Evolutionary conservation across 768 basidiomycete genomes (phyloP).

Genomic region (Pleurotus salmoneostramineus): DNA sequence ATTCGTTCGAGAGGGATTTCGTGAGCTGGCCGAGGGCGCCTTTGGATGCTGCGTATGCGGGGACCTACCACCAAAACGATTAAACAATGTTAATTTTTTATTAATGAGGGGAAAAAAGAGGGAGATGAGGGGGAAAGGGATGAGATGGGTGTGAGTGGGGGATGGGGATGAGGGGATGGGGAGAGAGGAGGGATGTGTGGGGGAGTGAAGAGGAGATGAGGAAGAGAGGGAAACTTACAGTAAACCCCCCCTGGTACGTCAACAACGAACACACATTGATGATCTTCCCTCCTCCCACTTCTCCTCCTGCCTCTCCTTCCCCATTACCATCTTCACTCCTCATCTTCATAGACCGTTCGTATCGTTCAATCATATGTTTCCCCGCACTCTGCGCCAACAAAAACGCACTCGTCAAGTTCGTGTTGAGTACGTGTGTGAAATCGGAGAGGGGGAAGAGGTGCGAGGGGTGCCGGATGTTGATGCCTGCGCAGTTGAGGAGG

Average conservation of each 20-base stretch:
- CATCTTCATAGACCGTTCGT: no score
- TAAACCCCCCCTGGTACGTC: constrained; percentile 60
- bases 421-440: no score
- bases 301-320: constrained; percentile 81
- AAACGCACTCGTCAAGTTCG: no score
- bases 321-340: no score
- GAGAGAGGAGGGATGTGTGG: no score
- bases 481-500: constrained; percentile 70
- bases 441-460: constrained; percentile 57
- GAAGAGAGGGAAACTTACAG: constrained; percentile 39
- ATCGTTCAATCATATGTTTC: no score
- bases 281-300: constrained; percentile 62
- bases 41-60: constrained; percentile 91
- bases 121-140: no score
- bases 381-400: no score
- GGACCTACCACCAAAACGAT: constrained; percentile 35
- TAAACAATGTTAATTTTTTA: constrained; percentile 48
- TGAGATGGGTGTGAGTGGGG: no score
- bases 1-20: constrained; percentile 91
- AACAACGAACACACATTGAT: constrained; percentile 70
- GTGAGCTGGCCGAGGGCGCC: constrained; percentile 83
- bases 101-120: no score
- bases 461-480: constrained; percentile 54
- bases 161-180: no score
- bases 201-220: no score